These are phyloP conservation scores for Aspergillus sojae DNA, from an alignment of 2,329 filamentous ascomycete genomes.

Conservation along the genomic window DNA sequence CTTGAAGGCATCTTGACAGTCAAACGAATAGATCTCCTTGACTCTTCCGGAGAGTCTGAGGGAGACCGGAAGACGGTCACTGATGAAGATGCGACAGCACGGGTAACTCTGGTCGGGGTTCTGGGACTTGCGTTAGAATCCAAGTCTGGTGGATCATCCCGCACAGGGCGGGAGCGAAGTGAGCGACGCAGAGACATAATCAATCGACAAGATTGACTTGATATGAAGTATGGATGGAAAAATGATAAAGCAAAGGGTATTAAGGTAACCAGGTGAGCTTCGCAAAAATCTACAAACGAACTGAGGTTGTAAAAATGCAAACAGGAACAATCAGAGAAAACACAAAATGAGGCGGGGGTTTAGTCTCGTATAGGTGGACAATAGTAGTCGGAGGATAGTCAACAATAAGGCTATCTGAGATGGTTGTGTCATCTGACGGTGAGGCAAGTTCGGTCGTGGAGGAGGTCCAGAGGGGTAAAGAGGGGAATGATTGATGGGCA, in stretches of 20 bases:
- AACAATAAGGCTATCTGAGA: slow-evolving; percentile 3
- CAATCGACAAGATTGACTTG: not conserved
- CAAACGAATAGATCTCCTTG: slow-evolving; percentile 47
- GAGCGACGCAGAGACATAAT: slow-evolving; percentile 44
- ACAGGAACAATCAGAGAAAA: not conserved
- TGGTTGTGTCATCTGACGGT: not conserved
- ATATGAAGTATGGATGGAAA: not conserved
- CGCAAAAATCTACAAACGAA: not conserved
- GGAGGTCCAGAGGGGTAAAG: slow-evolving; percentile 9
- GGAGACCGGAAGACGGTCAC: slow-evolving; percentile 42
- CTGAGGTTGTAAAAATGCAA: not conserved
- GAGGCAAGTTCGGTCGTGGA: slow-evolving; percentile 7
- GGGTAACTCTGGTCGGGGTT: slow-evolving; percentile 37
- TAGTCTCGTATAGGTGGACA: not conserved
- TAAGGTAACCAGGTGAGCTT: not conserved
- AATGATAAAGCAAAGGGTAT: not conserved
- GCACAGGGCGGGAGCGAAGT: slow-evolving; percentile 38
- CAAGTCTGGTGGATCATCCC: slow-evolving; percentile 30
- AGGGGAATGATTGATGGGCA: slow-evolving; percentile 14
- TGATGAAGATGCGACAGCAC: slow-evolving; percentile 32
- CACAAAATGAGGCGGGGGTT: not conserved
- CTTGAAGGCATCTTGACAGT: slow-evolving; percentile 54
- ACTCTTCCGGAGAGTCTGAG: slow-evolving; percentile 38
- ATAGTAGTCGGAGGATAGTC: not conserved
- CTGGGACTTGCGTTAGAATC: slow-evolving; percentile 42